Percentiles rank a stretch among this genome's conserved stretches.
Evolutionary conservation across 768 basidiomycete species (phyloP).

Genomic region (Cyathus striatus): DNA sequence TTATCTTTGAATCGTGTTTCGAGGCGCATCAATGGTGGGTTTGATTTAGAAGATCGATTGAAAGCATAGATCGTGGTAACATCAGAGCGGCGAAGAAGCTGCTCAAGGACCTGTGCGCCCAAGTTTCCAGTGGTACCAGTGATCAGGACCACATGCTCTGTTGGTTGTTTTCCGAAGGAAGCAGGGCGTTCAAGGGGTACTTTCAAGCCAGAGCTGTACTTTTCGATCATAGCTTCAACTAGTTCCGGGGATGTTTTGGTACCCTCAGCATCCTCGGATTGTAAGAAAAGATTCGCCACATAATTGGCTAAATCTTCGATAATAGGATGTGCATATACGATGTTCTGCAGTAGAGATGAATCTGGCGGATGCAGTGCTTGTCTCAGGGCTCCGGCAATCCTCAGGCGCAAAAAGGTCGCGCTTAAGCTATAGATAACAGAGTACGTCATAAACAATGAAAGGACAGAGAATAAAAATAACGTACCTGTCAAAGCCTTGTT

Average conservation of each 20-base stretch:
- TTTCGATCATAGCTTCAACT: constrained; percentile 34
- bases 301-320: constrained; percentile 16
- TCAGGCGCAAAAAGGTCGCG: constrained; percentile 20
- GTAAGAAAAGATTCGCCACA: constrained; percentile 6
- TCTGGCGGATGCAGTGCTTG: constrained; percentile 7
- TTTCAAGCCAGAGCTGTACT: constrained; percentile 19
- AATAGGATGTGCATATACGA: constrained; percentile 20
- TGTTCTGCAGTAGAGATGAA: constrained; percentile 19
- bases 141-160: constrained; percentile 20
- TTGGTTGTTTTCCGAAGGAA: background rate
- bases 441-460: constrained; percentile 7
- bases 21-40: constrained; percentile 6
- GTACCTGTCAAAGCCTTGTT: constrained; percentile 23
- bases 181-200: background rate
- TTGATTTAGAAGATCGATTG: constrained; percentile 14
- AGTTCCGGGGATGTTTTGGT: background rate
- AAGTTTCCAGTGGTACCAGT: constrained; percentile 40
- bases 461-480: background rate
- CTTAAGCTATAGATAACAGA: constrained; percentile 14
- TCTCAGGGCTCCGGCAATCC: constrained; percentile 30
- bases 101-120: constrained; percentile 28
- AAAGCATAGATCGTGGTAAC: constrained; percentile 24
- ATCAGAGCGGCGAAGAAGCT: constrained; percentile 13
- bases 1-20: constrained; percentile 22
- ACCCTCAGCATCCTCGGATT: no score